Base-by-base conservation (phyloP, 176 grass and related monocot species). In the Alopecurus myosuroides region DNA sequence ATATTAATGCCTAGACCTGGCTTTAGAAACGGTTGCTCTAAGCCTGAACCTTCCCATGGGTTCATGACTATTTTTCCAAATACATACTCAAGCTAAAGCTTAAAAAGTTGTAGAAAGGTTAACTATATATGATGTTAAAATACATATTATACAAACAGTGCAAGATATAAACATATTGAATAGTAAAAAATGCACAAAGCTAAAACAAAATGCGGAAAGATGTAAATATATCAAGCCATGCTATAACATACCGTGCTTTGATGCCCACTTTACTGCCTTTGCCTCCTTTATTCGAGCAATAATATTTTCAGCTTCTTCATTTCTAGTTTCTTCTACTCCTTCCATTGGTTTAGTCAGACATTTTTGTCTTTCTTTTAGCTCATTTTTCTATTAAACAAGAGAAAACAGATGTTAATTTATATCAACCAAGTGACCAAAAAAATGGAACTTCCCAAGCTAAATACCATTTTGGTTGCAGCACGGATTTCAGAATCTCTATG, bases 361-460 rank as follows among this genome's bases (percentile, higher is more conserved):
- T 67, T 90, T 82, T 42, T 85, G 52, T 60, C 83, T 88, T 86
- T 95, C 81, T 48, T 95, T 94, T 31, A 95, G 79, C 52, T 94
- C 89, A 51, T 88, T 94, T 63, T 79, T 82, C 96, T 98, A 66
- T 63, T 78, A 29, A 85, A 77, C n/a, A 88, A 29, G 49, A 73
- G 17, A 64, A 88, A 79, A 29, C 42, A 82, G 35, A 55, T 33
- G 41, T 74, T 80, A 8, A 81, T 42, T 69, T 30, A 50, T 74
- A 11, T 75, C 4, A 61, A 80, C 30, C 56, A 70, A 17, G 35
- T n/a, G 26, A 42, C 31, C 9, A 9, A 69, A 64, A 78, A 45
- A n/a, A n/a, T n/a, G n/a, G n/a, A n/a, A n/a, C n/a, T n/a, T n/a
- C n/a, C n/a, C n/a, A n/a, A n/a, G n/a, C n/a, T n/a, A n/a, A n/a